Evolutionary conservation across 768 basidiomycete species (phyloP).

Genomic region (Phaeolepiota aurea): DNA sequence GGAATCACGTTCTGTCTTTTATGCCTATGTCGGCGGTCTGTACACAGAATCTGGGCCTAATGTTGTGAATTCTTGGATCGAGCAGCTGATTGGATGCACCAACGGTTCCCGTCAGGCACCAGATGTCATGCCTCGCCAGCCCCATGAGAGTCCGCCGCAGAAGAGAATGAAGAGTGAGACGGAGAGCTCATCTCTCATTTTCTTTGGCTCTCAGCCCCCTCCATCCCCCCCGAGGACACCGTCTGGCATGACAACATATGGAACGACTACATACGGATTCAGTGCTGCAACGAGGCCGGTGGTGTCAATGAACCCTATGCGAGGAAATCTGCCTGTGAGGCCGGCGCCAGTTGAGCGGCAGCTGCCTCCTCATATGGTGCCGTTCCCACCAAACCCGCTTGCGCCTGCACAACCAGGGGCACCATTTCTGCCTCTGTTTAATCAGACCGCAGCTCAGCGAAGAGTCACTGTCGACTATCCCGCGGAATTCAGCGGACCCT

Average conservation of each 20-base stretch:
- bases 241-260: constrained; percentile 19
- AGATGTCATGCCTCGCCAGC: constrained; percentile 3
- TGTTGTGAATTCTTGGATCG: constrained; percentile 51
- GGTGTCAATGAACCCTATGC: background rate
- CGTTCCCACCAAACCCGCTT: constrained; percentile 40
- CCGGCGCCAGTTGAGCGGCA: constrained; percentile 8
- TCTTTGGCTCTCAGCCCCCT: constrained; percentile 22
- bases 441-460: constrained; percentile 63
- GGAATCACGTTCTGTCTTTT: constrained; percentile 52
- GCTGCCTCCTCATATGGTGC: constrained; percentile 14
- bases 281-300: background rate
- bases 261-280: background rate
- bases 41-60: constrained; percentile 45
- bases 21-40: constrained; percentile 62
- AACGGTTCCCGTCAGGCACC: too few relatives aligned
- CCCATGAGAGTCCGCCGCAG: constrained; percentile 20
- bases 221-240: constrained; percentile 2
- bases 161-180: constrained; percentile 36
- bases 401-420: constrained; percentile 55
- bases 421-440: constrained; percentile 66
- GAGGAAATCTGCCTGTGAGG: constrained; percentile 11
- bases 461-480: constrained; percentile 54
- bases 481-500: constrained; percentile 52
- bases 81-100: constrained; percentile 26
- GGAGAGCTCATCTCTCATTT: constrained; percentile 18